Conservation (phyloP, 371 early-diverging fungal species). For the Pancytospora philotis region DNA sequence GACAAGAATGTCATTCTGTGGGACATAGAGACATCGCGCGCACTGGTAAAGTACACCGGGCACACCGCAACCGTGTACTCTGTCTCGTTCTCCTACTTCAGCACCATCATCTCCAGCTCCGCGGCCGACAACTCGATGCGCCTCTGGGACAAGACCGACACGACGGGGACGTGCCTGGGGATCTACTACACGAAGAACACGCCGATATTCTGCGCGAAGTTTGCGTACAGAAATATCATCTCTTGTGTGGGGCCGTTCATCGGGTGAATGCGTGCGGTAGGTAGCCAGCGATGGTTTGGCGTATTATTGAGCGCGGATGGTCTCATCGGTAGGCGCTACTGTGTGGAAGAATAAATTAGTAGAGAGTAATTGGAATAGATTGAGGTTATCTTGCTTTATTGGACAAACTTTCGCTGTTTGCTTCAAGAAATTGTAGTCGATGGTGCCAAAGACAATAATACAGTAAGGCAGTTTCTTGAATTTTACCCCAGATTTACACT, state of each 20-base stretch:
- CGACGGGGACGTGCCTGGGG: constrained; percentile 64
- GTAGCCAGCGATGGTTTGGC: no score
- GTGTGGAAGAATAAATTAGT: no score
- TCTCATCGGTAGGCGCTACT: no score
- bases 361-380: no score
- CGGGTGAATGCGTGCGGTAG: constrained; percentile 9
- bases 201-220: constrained; percentile 72
- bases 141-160: constrained; percentile 72
- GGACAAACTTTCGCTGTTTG: no score
- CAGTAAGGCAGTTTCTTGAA: no score
- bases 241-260: constrained; percentile 61
- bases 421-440: no score
- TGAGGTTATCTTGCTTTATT: no score
- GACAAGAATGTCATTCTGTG: constrained; percentile 78
- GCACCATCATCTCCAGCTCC: constrained; percentile 72
- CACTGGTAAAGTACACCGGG: constrained; percentile 76
- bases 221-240: constrained; percentile 74
- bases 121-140: constrained; percentile 78
- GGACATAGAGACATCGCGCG: constrained; percentile 80
- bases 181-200: constrained; percentile 80
- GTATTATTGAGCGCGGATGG: no score
- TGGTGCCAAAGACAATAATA: no score
- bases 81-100: constrained; percentile 77
- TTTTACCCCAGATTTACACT: no score
- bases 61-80: constrained; percentile 76